These are phyloP conservation scores for Pezicula neosporulosa DNA, from an alignment of 2,329 filamentous ascomycete species.

Conservation along the genomic window DNA sequence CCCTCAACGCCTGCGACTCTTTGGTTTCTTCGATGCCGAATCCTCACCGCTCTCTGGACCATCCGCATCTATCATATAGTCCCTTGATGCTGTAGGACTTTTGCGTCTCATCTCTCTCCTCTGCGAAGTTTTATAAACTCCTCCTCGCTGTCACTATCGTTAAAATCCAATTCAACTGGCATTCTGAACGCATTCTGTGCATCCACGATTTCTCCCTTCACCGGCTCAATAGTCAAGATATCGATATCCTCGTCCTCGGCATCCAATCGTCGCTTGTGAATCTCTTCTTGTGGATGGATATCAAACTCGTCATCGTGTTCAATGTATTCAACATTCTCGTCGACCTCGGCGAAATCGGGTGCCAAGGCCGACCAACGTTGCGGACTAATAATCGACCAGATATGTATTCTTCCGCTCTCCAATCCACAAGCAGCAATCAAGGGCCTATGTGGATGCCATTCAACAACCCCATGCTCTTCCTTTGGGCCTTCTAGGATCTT, in stretches of 20 bases:
- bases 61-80: constrained; percentile 58
- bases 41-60: constrained; percentile 38
- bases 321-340: constrained; percentile 96
- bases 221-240: constrained; percentile 72
- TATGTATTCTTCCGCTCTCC: constrained; percentile 89
- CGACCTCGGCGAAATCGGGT: constrained; percentile 94
- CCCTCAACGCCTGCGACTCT: constrained; percentile 15
- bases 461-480: constrained; percentile 92
- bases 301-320: constrained; percentile 98
- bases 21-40: constrained; percentile 12
- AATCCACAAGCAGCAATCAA: constrained; percentile 88
- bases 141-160: constrained; percentile 93
- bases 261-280: constrained; percentile 86
- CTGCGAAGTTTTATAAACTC: constrained; percentile 68
- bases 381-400: constrained; percentile 92
- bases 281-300: constrained; percentile 91
- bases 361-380: constrained; percentile 97
- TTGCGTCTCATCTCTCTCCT: constrained; percentile 84
- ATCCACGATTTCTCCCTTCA: constrained; percentile 56
- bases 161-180: constrained; percentile 89
- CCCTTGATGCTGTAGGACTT: constrained; percentile 71
- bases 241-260: constrained; percentile 93
- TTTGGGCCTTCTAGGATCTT: constrained; percentile 97
- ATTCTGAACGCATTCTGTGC: constrained; percentile 70
- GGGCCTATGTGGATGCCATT: constrained; percentile 91